phyloP scores from a whole-genome alignment of 805 yeast genomes.

The Teunomyces aglyptinius region DNA sequence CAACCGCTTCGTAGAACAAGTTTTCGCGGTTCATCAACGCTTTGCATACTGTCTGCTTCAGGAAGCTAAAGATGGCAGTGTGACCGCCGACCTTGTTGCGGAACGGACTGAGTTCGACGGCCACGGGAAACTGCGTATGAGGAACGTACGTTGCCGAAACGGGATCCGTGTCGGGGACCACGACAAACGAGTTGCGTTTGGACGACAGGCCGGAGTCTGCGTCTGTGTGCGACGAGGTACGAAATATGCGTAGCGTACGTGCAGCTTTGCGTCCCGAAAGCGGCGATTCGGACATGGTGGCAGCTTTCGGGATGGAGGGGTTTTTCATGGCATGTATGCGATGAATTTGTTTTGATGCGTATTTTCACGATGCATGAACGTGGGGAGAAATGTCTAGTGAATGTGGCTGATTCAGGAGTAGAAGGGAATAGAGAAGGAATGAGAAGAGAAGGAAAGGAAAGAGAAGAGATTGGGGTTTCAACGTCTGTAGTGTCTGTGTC shows the following conservation, averaged over 20 bases:
- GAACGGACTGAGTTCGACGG: constrained; percentile 89
- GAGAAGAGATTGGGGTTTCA: no score
- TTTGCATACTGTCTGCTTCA: constrained; percentile 90
- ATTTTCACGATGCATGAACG: constrained; percentile 2
- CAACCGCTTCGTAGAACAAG: constrained; percentile 87
- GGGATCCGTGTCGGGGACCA: constrained; percentile 1
- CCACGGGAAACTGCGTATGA: constrained; percentile 65
- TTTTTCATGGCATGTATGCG: background rate
- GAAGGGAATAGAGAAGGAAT: no score
- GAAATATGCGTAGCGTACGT: constrained; percentile 52
- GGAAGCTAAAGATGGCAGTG: constrained; percentile 91
- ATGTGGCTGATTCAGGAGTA: no score
- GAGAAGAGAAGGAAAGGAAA: no score
- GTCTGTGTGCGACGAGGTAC: constrained; percentile 24
- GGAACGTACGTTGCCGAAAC: constrained; percentile 68
- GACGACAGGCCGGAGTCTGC: constrained; percentile 5
- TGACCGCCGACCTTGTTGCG: constrained; percentile 97
- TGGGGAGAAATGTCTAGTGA: background rate
- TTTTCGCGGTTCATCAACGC: constrained; percentile 89
- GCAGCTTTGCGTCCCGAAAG: constrained; percentile 60
- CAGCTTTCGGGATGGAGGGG: background rate
- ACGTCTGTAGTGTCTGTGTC: no score
- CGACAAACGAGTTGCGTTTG: constrained; percentile 1
- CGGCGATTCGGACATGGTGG: constrained; percentile 8
- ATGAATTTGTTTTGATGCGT: constrained; percentile 1